Percentiles rank a stretch among this genome's conserved stretches.
These are phyloP conservation scores for Penicillium nordicum DNA, from an alignment of 2,329 filamentous ascomycete genomes.

Conservation along the genomic window DNA sequence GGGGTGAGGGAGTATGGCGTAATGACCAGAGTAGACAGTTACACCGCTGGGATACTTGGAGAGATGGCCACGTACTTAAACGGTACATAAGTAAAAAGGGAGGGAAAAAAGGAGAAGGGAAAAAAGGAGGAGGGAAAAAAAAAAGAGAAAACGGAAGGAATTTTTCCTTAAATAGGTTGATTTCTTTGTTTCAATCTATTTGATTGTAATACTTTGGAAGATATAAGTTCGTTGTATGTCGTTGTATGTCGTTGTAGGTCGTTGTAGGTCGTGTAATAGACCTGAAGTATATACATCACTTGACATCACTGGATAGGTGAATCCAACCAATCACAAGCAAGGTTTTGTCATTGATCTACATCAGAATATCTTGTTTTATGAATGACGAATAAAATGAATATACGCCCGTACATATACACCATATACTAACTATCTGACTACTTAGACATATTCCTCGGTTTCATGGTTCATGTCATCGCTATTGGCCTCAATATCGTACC, in stretches of 20 bases:
- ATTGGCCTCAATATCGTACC: no score
- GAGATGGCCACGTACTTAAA: neutral
- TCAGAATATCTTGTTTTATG: neutral
- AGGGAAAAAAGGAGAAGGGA: neutral
- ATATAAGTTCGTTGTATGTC: no score
- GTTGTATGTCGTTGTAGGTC: no score
- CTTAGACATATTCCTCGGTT: no score
- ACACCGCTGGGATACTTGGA: neutral
- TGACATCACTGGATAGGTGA: constrained; percentile 19
- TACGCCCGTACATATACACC: no score
- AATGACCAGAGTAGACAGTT: constrained; percentile 7
- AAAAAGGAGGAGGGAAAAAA: neutral
- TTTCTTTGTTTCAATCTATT: neutral
- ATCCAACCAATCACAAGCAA: constrained; percentile 12
- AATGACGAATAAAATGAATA: no score
- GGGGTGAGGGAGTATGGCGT: constrained; percentile 2
- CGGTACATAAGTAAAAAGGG: neutral
- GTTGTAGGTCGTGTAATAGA: neutral
- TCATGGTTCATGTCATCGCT: no score
- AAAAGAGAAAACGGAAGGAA: neutral
- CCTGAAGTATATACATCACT: neutral
- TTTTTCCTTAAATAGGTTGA: no score
- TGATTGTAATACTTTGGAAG: neutral
- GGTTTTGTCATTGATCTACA: constrained; percentile 15
- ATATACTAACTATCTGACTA: no score